Conservation (phyloP, 1,284 basidiomycete species). For the Quambalaria eucalypti region DNA sequence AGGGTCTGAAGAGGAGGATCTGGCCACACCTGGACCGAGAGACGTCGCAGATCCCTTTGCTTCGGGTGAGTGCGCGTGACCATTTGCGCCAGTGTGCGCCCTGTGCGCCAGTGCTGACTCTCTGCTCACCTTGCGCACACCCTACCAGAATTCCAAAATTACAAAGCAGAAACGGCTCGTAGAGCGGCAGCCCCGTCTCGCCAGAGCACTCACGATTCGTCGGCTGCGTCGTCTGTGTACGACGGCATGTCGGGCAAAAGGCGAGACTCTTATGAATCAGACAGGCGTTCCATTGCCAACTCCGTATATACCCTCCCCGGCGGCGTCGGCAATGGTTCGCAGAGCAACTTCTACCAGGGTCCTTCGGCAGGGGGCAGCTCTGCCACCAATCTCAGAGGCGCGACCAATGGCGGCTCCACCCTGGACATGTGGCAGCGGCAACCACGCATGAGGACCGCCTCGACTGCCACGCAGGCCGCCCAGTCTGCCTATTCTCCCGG, state of each 20-base stretch:
- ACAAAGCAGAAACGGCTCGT: slow-evolving; percentile 3
- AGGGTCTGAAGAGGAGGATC: background rate
- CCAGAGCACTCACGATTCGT: slow-evolving; percentile 4
- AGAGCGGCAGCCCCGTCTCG: background rate
- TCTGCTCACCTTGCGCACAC: background rate
- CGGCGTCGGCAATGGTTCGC: slow-evolving; percentile 11
- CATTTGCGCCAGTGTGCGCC: background rate
- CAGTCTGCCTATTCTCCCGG: slow-evolving; percentile 26
- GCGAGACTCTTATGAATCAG: slow-evolving; percentile 30
- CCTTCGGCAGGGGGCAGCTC: background rate
- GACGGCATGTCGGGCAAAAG: slow-evolving; percentile 15
- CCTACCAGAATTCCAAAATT: slow-evolving; percentile 8
- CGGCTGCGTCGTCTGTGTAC: slow-evolving; percentile 31
- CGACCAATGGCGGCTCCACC: slow-evolving; percentile 1
- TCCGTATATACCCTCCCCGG: slow-evolving; percentile 28
- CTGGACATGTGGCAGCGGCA: slow-evolving; percentile 18
- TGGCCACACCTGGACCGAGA: background rate
- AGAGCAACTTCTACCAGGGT: slow-evolving; percentile 14
- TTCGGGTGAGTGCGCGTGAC: background rate
- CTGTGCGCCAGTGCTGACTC: background rate
- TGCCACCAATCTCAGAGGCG: background rate
- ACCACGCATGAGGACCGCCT: slow-evolving; percentile 25
- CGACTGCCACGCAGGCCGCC: slow-evolving; percentile 27
- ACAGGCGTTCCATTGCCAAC: slow-evolving; percentile 28
- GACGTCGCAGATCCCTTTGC: background rate